These are phyloP conservation scores for Pyrenophora teres DNA, from an alignment of 2,329 filamentous ascomycete genomes.

Conservation along the genomic window DNA sequence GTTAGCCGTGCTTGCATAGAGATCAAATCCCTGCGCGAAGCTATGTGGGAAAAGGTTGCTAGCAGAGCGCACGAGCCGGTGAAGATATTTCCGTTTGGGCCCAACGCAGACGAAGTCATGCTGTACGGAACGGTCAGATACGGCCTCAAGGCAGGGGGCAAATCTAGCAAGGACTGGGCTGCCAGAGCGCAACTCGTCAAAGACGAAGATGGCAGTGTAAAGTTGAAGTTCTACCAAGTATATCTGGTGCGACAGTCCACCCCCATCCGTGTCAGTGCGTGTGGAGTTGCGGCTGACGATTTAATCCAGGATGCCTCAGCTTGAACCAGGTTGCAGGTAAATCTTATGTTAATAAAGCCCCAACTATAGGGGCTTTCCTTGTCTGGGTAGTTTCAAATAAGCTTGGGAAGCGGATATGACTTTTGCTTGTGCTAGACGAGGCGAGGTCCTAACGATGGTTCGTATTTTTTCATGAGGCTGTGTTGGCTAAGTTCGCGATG, in stretches of 20 bases:
- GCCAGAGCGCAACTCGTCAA: constrained; percentile 59
- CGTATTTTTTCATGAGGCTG: background rate
- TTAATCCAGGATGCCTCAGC: constrained; percentile 23
- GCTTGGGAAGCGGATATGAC: background rate
- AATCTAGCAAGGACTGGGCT: constrained; percentile 58
- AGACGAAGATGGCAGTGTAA: constrained; percentile 58
- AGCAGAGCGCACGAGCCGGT: constrained; percentile 52
- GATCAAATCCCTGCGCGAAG: constrained; percentile 57
- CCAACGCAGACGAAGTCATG: constrained; percentile 57
- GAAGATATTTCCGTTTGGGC: constrained; percentile 58
- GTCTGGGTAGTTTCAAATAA: constrained; percentile 2
- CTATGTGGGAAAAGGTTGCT: constrained; percentile 59
- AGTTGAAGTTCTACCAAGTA: constrained; percentile 60
- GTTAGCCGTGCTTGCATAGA: constrained; percentile 38
- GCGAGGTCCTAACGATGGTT: too few species aligned
- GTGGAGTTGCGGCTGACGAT: constrained; percentile 11
- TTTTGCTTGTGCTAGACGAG: background rate
- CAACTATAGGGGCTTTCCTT: background rate
- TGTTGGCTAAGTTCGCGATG: background rate
- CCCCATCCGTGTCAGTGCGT: background rate
- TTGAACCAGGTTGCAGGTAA: constrained; percentile 12
- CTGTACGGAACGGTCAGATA: constrained; percentile 60
- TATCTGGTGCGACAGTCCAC: constrained; percentile 54
- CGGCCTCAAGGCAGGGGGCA: constrained; percentile 56
- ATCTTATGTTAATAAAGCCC: constrained; percentile 6